These are phyloP conservation scores for Stephanodiscus triporus DNA, from an alignment of 108 stramenopile genomes.

Conservation along the genomic window DNA sequence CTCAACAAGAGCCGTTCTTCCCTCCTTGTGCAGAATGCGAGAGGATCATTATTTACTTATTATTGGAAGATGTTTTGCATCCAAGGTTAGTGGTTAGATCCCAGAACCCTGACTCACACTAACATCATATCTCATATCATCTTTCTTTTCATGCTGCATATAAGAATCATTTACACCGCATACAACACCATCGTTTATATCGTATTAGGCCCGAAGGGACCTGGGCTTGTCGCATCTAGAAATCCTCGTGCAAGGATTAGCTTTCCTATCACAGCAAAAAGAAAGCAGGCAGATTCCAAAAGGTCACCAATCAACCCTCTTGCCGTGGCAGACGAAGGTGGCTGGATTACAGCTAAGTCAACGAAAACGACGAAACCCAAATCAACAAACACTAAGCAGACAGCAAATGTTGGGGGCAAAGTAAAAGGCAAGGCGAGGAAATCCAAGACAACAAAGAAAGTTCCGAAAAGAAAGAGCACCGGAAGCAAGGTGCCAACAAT, in stretches of 20 bases:
- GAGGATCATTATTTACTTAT: conserved; percentile 25
- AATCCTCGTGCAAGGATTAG: conserved; percentile 34
- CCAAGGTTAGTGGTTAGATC: conserved; percentile 45
- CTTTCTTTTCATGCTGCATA: too few relatives aligned
- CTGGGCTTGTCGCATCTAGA: conserved; percentile 24
- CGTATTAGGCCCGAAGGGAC: conserved; percentile 25
- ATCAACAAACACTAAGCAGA: conserved; percentile 10
- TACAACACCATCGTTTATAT: conserved; percentile 51
- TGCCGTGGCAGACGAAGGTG: conserved; percentile 36
- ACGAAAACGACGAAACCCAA: conserved; percentile 14
- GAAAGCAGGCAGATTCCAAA: conserved; percentile 8
- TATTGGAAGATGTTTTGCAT: conserved; percentile 61
- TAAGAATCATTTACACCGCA: conserved; percentile 57
- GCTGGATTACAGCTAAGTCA: conserved; percentile 45
- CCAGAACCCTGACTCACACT: too few relatives aligned
- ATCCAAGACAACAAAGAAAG: conserved; percentile 6
- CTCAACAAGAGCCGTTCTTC: not conserved
- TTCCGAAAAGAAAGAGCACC: conserved; percentile 4
- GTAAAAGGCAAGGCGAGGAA: conserved; percentile 31
- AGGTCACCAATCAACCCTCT: conserved; percentile 20
- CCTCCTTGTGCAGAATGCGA: conserved; percentile 27
- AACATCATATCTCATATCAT: too few relatives aligned
- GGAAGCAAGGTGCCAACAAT: conserved; percentile 29
- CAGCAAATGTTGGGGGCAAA: conserved; percentile 15
- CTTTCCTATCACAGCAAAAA: conserved; percentile 30